phyloP scores from a whole-genome alignment of 1,139 yeast genomes.

The Kluyveromyces sp. region DNA sequence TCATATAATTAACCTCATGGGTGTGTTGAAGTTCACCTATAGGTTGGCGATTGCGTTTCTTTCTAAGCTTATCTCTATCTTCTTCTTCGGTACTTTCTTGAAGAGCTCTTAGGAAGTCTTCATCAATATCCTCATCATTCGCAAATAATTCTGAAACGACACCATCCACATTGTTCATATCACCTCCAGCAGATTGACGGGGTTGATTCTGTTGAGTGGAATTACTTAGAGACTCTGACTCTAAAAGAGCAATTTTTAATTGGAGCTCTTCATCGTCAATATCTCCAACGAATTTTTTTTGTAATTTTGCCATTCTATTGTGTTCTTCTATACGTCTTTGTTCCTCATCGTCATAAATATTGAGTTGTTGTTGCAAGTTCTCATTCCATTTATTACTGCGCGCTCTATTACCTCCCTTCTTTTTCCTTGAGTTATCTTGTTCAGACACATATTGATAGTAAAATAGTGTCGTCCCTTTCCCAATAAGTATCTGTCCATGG shows the following conservation, averaged over 20 bases:
- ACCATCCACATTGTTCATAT: too few relatives aligned
- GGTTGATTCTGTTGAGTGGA: not conserved
- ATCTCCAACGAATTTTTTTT: slow-evolving; percentile 29
- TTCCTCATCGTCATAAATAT: slow-evolving; percentile 29
- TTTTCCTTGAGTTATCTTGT: slow-evolving; percentile 11
- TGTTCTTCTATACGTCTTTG: slow-evolving; percentile 16
- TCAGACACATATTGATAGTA: slow-evolving; percentile 22
- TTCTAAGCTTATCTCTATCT: not conserved
- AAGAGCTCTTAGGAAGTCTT: not conserved
- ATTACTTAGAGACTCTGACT: slow-evolving; percentile 18
- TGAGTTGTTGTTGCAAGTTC: slow-evolving; percentile 21
- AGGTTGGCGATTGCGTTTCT: not conserved
- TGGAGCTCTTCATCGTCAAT: slow-evolving; percentile 38
- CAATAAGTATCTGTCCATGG: slow-evolving; percentile 25
- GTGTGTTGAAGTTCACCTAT: not conserved
- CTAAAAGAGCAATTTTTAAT: slow-evolving; percentile 36
- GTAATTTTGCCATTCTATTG: slow-evolving; percentile 16
- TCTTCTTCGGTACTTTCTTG: slow-evolving; percentile 1
- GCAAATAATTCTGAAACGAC: not conserved
- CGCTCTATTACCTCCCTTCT: slow-evolving; percentile 9
- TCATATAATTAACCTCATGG: not conserved
- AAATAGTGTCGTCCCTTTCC: slow-evolving; percentile 26
- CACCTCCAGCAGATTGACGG: too few relatives aligned
- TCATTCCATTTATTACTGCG: slow-evolving; percentile 26
- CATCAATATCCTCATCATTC: not conserved